Conservation (phyloP, 2,329 filamentous ascomycete genomes). For the Monilinia aucupariae region DNA sequence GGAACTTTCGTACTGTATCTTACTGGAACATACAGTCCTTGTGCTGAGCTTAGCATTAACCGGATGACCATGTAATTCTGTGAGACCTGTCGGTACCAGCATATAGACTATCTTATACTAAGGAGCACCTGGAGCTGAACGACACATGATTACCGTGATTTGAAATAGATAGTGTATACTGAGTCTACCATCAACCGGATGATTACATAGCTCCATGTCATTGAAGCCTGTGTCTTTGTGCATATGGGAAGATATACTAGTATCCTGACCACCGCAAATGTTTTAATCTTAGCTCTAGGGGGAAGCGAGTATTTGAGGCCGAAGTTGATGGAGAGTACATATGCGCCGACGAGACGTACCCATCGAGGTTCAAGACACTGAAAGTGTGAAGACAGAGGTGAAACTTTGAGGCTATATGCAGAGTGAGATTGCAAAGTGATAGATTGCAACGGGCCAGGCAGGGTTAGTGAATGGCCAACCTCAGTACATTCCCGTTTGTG, state of each 20-base stretch:
- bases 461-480: background rate
- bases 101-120: background rate
- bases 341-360: background rate
- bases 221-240: background rate
- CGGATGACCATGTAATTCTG: background rate
- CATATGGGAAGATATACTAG: background rate
- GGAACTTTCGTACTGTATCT: background rate
- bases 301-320: background rate
- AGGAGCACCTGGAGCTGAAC: background rate
- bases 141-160: background rate
- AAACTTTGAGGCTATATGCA: background rate
- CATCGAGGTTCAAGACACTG: background rate
- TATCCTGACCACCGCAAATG: background rate
- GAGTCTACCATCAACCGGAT: background rate
- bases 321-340: background rate
- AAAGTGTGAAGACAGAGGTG: background rate
- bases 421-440: background rate
- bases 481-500: background rate
- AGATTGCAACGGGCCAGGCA: background rate
- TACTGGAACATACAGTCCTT: background rate
- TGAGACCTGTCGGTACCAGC: background rate
- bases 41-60: background rate
- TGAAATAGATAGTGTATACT: background rate
- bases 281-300: background rate
- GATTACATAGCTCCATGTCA: background rate